Evolutionary conservation across 2,329 filamentous ascomycete genomes (phyloP).

Genomic region (Colletotrichum sublineola): DNA sequence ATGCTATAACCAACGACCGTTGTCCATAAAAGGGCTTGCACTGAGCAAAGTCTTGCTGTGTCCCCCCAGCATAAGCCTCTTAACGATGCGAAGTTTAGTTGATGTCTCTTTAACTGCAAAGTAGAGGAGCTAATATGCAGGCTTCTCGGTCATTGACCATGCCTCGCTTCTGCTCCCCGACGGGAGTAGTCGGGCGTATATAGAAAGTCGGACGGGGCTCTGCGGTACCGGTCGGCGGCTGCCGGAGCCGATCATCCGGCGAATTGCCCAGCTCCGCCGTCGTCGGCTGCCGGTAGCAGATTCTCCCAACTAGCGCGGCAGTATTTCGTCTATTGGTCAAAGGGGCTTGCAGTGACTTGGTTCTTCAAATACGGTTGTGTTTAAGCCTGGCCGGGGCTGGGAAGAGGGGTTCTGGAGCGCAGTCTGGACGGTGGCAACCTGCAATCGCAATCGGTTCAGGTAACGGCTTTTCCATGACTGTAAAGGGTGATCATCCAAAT

Average conservation of each 20-base stretch:
- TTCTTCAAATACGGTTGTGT: neutral
- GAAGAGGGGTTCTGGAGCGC: neutral
- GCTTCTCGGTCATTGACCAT: too few relatives aligned
- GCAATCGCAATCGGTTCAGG: neutral
- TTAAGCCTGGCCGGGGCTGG: too few relatives aligned
- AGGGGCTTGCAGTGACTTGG: neutral
- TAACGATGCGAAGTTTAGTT: neutral
- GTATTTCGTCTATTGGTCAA: neutral
- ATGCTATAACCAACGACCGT: neutral
- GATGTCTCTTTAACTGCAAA: neutral
- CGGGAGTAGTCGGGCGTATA: neutral
- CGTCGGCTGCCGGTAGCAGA: neutral
- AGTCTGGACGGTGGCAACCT: neutral
- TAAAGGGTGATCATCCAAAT: neutral
- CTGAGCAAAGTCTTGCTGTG: neutral
- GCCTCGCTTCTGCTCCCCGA: neutral
- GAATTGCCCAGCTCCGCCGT: neutral
- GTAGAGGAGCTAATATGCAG: accelerated
- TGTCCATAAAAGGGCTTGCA: neutral
- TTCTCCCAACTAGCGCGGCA: neutral
- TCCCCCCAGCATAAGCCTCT: neutral
- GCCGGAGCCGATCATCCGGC: neutral
- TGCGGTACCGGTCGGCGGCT: neutral
- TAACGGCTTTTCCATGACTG: neutral
- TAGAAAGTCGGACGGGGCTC: too few relatives aligned